phyloP scores from a whole-genome alignment of 768 basidiomycete genomes.

The Lentinus tigrinus region DNA sequence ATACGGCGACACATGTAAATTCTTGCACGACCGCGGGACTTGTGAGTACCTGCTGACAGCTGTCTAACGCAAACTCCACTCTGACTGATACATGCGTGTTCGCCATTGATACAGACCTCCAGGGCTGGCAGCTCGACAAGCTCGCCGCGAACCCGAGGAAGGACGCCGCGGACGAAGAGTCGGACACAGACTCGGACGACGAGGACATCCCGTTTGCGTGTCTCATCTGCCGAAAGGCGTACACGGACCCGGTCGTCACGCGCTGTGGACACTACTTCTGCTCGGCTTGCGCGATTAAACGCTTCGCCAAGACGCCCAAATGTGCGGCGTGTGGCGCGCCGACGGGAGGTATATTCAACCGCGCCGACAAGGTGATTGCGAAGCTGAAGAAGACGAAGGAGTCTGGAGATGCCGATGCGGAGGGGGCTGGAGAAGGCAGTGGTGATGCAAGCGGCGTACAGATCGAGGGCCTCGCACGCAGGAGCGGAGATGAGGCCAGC shows the following conservation, averaged over 20 bases:
- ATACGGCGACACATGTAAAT: constrained; percentile 98
- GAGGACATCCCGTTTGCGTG: constrained; percentile 99
- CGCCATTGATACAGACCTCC: constrained; percentile 60
- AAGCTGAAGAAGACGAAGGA: constrained; percentile 77
- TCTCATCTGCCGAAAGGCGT: constrained; percentile 91
- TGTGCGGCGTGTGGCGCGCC: constrained; percentile 92
- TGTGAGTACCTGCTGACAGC: constrained; percentile 50
- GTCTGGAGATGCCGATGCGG: constrained; percentile 51
- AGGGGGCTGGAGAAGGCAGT: constrained; percentile 30
- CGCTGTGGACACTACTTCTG: constrained; percentile 98
- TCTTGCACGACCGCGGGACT: constrained; percentile 95
- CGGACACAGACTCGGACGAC: constrained; percentile 69
- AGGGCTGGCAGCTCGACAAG: constrained; percentile 98
- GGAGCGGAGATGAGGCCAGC: constrained; percentile 25
- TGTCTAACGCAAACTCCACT: neutral
- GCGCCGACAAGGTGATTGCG: constrained; percentile 88
- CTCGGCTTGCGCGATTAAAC: constrained; percentile 91
- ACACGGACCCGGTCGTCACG: constrained; percentile 93
- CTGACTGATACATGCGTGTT: constrained; percentile 20
- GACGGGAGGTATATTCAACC: constrained; percentile 95
- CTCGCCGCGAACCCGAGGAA: constrained; percentile 75
- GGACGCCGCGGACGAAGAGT: constrained; percentile 55
- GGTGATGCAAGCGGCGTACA: constrained; percentile 18
- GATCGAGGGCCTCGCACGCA: constrained; percentile 55
- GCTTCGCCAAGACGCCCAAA: constrained; percentile 92